Conservation (phyloP, 257 asterid species). For the Schizonepeta tenuifolia region DNA sequence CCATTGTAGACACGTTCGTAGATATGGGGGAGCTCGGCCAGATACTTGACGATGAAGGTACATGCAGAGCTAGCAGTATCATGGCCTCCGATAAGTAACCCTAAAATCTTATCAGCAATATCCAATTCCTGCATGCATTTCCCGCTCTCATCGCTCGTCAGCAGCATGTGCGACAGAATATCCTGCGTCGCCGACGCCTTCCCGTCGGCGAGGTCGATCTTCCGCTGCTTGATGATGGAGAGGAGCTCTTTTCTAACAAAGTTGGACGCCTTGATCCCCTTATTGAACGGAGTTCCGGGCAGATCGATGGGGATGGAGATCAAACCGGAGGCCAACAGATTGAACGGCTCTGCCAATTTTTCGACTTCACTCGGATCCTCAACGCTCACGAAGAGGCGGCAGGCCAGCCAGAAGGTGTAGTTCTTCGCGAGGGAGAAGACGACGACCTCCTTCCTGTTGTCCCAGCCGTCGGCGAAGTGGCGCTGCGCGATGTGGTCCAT, state of each 20-base stretch:
- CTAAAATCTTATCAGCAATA: constrained; percentile 54
- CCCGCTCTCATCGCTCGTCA: constrained; percentile 43
- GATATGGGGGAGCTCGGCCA: constrained; percentile 50
- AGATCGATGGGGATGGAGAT: constrained; percentile 40
- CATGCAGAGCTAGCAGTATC: constrained; percentile 64
- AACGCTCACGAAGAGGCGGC: constrained; percentile 37
- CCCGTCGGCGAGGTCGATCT: constrained; percentile 40
- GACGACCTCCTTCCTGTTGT: constrained; percentile 24
- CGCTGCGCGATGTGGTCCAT: constrained; percentile 47
- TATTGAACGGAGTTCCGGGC: constrained; percentile 43
- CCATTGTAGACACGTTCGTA: constrained; percentile 43
- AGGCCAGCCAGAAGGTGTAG: constrained; percentile 45
- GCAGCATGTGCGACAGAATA: constrained; percentile 46
- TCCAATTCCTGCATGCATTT: constrained; percentile 44
- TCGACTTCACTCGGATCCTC: constrained; percentile 38
- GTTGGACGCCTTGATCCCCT: constrained; percentile 45
- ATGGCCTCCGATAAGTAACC: constrained; percentile 58
- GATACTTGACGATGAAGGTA: constrained; percentile 48
- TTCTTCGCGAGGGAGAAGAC: constrained; percentile 39
- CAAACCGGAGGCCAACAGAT: constrained; percentile 37
- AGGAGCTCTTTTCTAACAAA: constrained; percentile 36
- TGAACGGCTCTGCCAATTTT: constrained; percentile 33
- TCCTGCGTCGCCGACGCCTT: constrained; percentile 42
- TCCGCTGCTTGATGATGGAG: constrained; percentile 34
- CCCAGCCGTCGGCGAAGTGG: constrained; percentile 44